phyloP scores from a whole-genome alignment of 441 rosid genomes.

The Theobroma grandiflorum region DNA sequence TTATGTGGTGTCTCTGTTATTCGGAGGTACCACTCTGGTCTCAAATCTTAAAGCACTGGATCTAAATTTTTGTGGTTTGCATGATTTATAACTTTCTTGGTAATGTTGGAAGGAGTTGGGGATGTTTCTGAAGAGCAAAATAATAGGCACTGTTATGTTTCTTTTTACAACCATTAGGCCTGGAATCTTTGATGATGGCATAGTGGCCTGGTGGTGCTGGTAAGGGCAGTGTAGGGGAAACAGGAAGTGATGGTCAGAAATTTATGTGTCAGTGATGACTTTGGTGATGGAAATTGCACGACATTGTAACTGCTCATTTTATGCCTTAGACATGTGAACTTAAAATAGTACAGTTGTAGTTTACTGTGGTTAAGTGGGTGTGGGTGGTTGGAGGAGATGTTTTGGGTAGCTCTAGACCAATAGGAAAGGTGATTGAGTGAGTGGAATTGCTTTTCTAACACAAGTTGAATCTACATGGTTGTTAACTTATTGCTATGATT shows the following conservation, averaged over 20 bases:
- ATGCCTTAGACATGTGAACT: neutral
- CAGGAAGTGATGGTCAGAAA: constrained; percentile 6
- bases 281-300: neutral
- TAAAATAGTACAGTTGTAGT: neutral
- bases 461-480: constrained; percentile 13
- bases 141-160: neutral
- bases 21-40: constrained; percentile 68
- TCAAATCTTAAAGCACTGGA: constrained; percentile 25
- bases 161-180: too few relatives aligned
- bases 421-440: neutral
- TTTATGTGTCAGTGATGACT: neutral
- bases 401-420: constrained; percentile 10
- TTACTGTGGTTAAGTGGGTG: neutral
- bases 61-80: neutral
- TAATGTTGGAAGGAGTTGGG: constrained; percentile 5
- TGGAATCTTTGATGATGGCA: neutral
- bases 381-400: neutral
- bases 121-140: neutral
- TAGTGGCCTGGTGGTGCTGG: neutral
- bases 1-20: constrained; percentile 95
- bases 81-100: neutral
- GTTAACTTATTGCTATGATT: constrained; percentile 21
- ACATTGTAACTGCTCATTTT: neutral
- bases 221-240: neutral
- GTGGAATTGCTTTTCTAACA: neutral